Conservation (phyloP, 345 rosid genomes). For the Clausena lansium region DNA sequence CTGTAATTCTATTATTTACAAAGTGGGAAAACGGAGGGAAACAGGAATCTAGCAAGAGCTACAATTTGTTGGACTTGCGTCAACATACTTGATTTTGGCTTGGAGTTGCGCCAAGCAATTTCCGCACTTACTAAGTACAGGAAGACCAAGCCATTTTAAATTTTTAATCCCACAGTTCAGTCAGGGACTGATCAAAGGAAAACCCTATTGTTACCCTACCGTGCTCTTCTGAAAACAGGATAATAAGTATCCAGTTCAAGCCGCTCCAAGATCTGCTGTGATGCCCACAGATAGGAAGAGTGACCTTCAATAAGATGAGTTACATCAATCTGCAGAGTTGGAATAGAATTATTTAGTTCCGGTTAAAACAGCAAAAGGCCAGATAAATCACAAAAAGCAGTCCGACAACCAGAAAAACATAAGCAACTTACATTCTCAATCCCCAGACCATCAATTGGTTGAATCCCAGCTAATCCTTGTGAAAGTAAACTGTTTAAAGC, state of each 20-base stretch:
- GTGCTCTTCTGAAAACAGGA: constrained; percentile 56
- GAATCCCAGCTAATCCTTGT: constrained; percentile 96
- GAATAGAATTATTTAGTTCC: neutral
- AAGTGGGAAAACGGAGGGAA: neutral
- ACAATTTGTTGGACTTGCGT: neutral
- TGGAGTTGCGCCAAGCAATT: neutral
- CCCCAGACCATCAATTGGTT: constrained; percentile 67
- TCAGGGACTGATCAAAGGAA: neutral
- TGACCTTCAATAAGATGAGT: constrained; percentile 83
- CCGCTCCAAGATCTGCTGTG: constrained; percentile 64
- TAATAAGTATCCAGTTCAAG: constrained; percentile 83
- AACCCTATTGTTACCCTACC: constrained; percentile 4
- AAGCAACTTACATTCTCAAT: constrained; percentile 75
- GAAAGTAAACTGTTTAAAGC: constrained; percentile 59
- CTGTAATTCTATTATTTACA: neutral
- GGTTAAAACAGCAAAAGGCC: neutral
- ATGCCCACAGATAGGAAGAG: constrained; percentile 83
- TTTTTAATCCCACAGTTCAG: neutral
- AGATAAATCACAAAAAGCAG: neutral
- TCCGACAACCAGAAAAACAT: neutral
- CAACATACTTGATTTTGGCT: neutral
- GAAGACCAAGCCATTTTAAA: neutral
- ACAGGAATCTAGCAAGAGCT: neutral
- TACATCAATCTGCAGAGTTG: constrained; percentile 61
- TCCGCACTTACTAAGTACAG: neutral